phyloP scores from a whole-genome alignment of 1,284 basidiomycete genomes.

The Sporisorium scitamineum region DNA sequence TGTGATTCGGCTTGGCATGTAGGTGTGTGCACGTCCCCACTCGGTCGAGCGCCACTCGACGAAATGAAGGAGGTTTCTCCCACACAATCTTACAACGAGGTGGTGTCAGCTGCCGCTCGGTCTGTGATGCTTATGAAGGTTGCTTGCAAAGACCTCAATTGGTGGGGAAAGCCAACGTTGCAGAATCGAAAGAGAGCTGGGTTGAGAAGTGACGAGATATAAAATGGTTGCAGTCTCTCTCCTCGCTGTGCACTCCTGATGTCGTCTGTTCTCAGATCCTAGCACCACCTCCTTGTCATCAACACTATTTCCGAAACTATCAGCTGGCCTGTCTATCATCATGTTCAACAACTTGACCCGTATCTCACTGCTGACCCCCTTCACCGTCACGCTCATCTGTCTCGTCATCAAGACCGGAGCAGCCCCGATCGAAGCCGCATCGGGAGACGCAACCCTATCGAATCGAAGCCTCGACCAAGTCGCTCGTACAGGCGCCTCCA shows the following conservation, averaged over 20 bases:
- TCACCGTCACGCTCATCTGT: neutral
- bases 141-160: neutral
- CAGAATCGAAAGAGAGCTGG: neutral
- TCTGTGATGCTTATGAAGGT: conserved; percentile 1
- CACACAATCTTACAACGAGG: neutral
- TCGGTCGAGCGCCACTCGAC: neutral
- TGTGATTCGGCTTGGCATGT: conserved; percentile 44
- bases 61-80: conserved; percentile 16
- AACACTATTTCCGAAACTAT: neutral
- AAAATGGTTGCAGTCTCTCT: neutral
- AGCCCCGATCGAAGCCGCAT: conserved; percentile 4
- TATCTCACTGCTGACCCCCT: conserved; percentile 1
- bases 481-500: conserved; percentile 2
- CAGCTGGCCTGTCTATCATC: neutral
- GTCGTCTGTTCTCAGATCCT: neutral
- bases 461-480: neutral
- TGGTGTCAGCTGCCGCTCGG: neutral
- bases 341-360: neutral
- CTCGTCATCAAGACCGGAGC: neutral
- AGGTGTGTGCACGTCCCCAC: neutral
- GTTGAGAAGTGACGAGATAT: neutral
- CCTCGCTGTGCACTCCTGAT: neutral
- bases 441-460: neutral
- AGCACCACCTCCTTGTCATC: neutral
- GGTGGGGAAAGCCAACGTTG: neutral